Evolutionary conservation across 192 early-diverging fungal genomes (phyloP).

Genomic region (Pilaira anomala): DNA sequence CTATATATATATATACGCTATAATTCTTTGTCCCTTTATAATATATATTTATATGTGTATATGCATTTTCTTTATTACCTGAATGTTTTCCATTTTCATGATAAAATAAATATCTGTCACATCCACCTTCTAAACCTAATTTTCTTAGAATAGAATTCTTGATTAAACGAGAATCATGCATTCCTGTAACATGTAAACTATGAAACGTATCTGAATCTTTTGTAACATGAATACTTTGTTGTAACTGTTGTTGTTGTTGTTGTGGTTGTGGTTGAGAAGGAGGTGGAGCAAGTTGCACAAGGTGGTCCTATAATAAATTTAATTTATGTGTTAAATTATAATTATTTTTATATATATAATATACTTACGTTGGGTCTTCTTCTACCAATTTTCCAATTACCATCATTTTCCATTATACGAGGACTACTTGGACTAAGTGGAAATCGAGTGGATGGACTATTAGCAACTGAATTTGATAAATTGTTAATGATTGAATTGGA

Average conservation of each 20-base stretch:
- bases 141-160: conserved; percentile 24
- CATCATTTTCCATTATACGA: not conserved
- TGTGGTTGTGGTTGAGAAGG: too few species aligned
- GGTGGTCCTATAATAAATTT: too few species aligned
- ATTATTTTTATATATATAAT: too few species aligned
- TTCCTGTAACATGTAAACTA: conserved; percentile 27
- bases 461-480: not conserved
- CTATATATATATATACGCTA: not conserved
- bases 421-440: conserved; percentile 1
- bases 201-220: conserved; percentile 27
- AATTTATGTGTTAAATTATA: too few species aligned
- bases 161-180: conserved; percentile 19
- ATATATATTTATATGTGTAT: not conserved
- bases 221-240: conserved; percentile 33
- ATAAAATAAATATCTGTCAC: conserved; percentile 26
- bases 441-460: not conserved
- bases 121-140: conserved; percentile 20
- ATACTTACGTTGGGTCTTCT: conserved; percentile 1
- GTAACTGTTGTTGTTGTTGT: not conserved
- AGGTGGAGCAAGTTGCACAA: not conserved
- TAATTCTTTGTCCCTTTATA: not conserved
- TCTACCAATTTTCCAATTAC: conserved; percentile 1
- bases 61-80: conserved; percentile 1
- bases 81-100: conserved; percentile 24
- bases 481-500: too few species aligned